These are phyloP conservation scores for Globisporangium uncinulatum DNA, from an alignment of 352 stramenopile species.

Conservation along the genomic window DNA sequence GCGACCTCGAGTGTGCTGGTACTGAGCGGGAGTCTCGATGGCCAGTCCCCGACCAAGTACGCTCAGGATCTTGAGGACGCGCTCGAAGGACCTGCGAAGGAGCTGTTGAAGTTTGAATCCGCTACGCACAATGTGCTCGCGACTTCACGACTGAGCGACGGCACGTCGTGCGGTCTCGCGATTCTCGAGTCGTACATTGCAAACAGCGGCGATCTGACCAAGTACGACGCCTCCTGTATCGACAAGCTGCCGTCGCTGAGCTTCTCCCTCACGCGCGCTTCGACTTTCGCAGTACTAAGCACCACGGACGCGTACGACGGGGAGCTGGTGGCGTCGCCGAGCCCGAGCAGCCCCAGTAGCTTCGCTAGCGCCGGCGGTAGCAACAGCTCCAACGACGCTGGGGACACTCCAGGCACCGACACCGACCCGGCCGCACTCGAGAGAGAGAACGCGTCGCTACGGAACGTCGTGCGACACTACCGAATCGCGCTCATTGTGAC, in stretches of 20 bases:
- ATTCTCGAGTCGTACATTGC: slow-evolving; percentile 61
- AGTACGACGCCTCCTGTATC: slow-evolving; percentile 53
- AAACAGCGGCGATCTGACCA: slow-evolving; percentile 32
- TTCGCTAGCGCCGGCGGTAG: slow-evolving; percentile 9
- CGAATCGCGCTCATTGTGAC: slow-evolving; percentile 9
- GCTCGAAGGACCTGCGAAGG: slow-evolving; percentile 33
- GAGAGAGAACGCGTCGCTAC: slow-evolving; percentile 10
- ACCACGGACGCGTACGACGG: slow-evolving; percentile 45
- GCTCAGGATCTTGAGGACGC: slow-evolving; percentile 32
- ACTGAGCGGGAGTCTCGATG: slow-evolving; percentile 41
- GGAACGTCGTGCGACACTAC: neutral
- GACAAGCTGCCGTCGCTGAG: slow-evolving; percentile 22
- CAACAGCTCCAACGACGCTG: slow-evolving; percentile 7
- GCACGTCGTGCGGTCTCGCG: slow-evolving; percentile 33
- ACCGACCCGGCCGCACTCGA: slow-evolving; percentile 8
- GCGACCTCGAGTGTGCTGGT: slow-evolving; percentile 44
- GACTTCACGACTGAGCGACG: slow-evolving; percentile 23
- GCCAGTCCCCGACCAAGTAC: slow-evolving; percentile 31
- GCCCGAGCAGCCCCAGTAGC: slow-evolving; percentile 5
- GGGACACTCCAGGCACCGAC: slow-evolving; percentile 2
- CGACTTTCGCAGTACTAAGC: slow-evolving; percentile 39
- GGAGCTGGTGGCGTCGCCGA: slow-evolving; percentile 9
- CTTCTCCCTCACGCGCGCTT: slow-evolving; percentile 23
- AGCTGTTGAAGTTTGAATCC: slow-evolving; percentile 34
- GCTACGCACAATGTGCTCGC: slow-evolving; percentile 38